These are phyloP conservation scores for Dryas integrifolia DNA, from an alignment of 331 rosid species.

Conservation along the genomic window DNA sequence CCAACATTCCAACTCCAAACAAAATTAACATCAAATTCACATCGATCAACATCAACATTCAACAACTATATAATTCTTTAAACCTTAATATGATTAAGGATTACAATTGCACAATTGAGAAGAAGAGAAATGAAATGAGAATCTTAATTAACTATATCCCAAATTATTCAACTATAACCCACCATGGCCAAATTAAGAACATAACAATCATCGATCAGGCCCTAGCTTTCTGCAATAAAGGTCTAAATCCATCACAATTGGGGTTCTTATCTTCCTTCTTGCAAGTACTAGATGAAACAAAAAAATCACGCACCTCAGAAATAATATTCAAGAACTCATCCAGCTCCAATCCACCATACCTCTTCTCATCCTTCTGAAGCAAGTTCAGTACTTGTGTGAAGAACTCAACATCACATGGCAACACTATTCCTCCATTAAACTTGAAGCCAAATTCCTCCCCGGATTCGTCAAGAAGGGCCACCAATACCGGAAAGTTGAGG, in stretches of 20 bases:
- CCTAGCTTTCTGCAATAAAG: constrained; percentile 10
- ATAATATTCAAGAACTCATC: constrained; percentile 5
- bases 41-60: not conserved
- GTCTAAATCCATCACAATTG: constrained; percentile 8
- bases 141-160: not conserved
- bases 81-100: not conserved
- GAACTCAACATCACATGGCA: constrained; percentile 28
- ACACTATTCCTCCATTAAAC: constrained; percentile 16
- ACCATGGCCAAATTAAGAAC: not conserved
- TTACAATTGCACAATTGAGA: not conserved
- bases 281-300: constrained; percentile 9
- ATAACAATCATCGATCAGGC: not conserved
- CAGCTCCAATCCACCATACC: constrained; percentile 11
- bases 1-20: too few species aligned
- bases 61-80: too few species aligned
- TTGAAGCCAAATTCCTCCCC: constrained; percentile 23
- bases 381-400: constrained; percentile 9
- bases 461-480: constrained; percentile 2
- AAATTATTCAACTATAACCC: not conserved
- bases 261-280: not conserved
- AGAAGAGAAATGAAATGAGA: not conserved
- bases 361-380: constrained; percentile 16
- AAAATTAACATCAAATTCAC: not conserved
- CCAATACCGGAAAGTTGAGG: constrained; percentile 16
- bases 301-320: constrained; percentile 20